These are phyloP conservation scores for Helianthus annuus DNA, from an alignment of 129 eudicot species.

Conservation along the genomic window DNA sequence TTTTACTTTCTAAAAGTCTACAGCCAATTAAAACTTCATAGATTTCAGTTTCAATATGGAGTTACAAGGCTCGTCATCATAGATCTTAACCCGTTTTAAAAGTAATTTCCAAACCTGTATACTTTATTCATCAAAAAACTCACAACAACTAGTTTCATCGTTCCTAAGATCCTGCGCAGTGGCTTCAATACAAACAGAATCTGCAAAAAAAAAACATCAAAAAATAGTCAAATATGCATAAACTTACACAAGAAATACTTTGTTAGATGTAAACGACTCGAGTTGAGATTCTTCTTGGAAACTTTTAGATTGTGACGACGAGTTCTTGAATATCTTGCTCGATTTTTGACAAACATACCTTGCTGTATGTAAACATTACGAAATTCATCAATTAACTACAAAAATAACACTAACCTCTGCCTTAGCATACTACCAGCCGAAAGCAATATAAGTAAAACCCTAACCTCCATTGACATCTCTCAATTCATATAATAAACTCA, in stretches of 20 bases:
- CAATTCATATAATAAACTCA: too few relatives aligned
- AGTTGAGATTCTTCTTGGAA: constrained; percentile 46
- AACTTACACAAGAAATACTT: constrained; percentile 9
- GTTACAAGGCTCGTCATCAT: not conserved
- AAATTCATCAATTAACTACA: too few relatives aligned
- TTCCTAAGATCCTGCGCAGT: constrained; percentile 31
- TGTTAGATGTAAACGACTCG: constrained; percentile 27
- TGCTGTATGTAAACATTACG: too few relatives aligned
- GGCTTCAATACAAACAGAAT: constrained; percentile 37
- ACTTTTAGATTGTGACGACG: constrained; percentile 45
- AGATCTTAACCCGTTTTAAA: not conserved
- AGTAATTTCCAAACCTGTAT: constrained; percentile 33
- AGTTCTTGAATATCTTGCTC: constrained; percentile 56
- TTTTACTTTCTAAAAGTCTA: too few relatives aligned
- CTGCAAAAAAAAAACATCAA: constrained; percentile 29
- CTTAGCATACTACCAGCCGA: too few relatives aligned
- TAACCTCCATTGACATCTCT: too few relatives aligned
- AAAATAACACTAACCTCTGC: too few relatives aligned
- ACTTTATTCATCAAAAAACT: constrained; percentile 39
- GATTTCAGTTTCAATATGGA: too few relatives aligned
- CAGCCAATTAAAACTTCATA: constrained; percentile 13
- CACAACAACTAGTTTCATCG: constrained; percentile 43
- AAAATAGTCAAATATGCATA: not conserved
- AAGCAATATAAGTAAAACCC: too few relatives aligned
- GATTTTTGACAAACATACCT: constrained; percentile 75